phyloP scores from a whole-genome alignment of 495 filamentous ascomycete species.

The Cercophora newfieldiana region DNA sequence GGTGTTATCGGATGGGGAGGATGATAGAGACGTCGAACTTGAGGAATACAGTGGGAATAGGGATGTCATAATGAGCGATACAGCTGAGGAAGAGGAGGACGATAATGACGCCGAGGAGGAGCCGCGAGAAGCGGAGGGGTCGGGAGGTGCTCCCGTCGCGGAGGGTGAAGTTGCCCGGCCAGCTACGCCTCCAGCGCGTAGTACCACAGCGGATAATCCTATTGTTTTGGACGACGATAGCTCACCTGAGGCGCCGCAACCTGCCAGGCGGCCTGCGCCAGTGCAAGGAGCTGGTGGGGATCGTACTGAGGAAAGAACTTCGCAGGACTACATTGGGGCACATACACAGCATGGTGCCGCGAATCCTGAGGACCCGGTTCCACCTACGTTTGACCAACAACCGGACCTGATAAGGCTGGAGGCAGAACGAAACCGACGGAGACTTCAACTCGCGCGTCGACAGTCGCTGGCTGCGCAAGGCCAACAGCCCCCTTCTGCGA shows the following conservation, averaged over 20 bases:
- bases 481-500: not conserved
- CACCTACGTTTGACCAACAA: too few species aligned
- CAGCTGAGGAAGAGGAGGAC: slow-evolving; percentile 4
- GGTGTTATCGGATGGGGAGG: slow-evolving; percentile 22
- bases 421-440: too few species aligned
- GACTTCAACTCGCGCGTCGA: too few species aligned
- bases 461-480: not conserved
- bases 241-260: not conserved
- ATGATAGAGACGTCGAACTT: not conserved
- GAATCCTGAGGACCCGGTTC: too few species aligned
- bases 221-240: slow-evolving; percentile 10
- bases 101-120: slow-evolving; percentile 4
- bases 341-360: too few species aligned
- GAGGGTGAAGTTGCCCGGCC: not conserved
- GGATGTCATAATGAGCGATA: not conserved
- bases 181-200: not conserved
- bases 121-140: not conserved
- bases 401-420: too few species aligned
- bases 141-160: not conserved
- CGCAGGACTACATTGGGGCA: too few species aligned
- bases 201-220: slow-evolving; percentile 11
- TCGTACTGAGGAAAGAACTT: too few species aligned
- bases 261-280: not conserved
- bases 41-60: not conserved
- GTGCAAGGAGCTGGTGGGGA: not conserved